phyloP scores from a whole-genome alignment of 2,329 filamentous ascomycete genomes.

The Byssothecium circinans region DNA sequence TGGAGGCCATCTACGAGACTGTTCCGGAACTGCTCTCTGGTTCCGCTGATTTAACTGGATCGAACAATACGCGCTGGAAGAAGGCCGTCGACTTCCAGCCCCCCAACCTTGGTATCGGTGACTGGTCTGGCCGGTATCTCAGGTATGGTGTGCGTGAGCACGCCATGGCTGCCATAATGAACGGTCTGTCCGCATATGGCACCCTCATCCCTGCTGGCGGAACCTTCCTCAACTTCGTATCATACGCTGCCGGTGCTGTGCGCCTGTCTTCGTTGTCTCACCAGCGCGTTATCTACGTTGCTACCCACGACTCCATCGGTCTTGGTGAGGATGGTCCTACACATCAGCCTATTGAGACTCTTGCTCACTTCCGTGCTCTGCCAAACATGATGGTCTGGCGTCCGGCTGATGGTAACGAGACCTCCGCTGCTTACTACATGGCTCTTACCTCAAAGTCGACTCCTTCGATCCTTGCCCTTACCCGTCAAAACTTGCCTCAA shows the following conservation, averaged over 20 bases:
- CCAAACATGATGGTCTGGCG: slow-evolving; percentile 99
- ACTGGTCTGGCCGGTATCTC: slow-evolving; percentile 89
- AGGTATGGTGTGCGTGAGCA: slow-evolving; percentile 92
- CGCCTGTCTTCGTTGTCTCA: slow-evolving; percentile 91
- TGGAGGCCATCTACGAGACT: slow-evolving; percentile 79
- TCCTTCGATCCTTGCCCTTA: slow-evolving; percentile 90
- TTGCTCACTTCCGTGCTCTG: slow-evolving; percentile 96
- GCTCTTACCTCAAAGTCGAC: slow-evolving; percentile 87
- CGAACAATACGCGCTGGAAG: slow-evolving; percentile 99
- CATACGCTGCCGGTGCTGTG: slow-evolving; percentile 92
- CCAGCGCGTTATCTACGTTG: slow-evolving; percentile 89
- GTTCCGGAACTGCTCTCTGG: slow-evolving; percentile 93
- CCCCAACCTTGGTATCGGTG: slow-evolving; percentile 78
- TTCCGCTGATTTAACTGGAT: slow-evolving; percentile 96
- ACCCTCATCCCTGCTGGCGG: slow-evolving; percentile 91
- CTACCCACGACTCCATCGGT: slow-evolving; percentile 98
- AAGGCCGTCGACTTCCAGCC: slow-evolving; percentile 96
- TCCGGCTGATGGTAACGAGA: slow-evolving; percentile 97
- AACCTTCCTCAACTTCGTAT: slow-evolving; percentile 99
- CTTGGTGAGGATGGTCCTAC: slow-evolving; percentile 98
- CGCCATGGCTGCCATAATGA: slow-evolving; percentile 89
- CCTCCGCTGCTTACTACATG: slow-evolving; percentile 94
- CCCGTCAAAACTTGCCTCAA: slow-evolving; percentile 97
- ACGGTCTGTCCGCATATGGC: slow-evolving; percentile 93
- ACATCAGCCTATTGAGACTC: slow-evolving; percentile 98